These are phyloP conservation scores for Thecaphora thlaspeos DNA, from an alignment of 1,284 basidiomycete genomes.

Conservation along the genomic window DNA sequence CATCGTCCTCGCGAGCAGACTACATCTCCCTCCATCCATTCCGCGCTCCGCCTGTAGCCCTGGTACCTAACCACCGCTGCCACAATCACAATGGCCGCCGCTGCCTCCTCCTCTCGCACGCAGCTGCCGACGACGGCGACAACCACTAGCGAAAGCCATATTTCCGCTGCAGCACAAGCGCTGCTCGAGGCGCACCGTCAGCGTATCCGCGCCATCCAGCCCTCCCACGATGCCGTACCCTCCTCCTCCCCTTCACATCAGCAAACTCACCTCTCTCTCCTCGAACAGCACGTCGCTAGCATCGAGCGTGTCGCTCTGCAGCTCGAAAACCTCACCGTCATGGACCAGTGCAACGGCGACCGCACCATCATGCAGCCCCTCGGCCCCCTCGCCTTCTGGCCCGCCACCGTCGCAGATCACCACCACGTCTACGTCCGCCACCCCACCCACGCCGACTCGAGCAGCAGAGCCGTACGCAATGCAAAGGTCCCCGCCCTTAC, in stretches of 20 bases:
- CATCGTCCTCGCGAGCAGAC: no score
- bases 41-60: no score
- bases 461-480: slow-evolving; percentile 3
- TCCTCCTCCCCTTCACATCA: neutral
- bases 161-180: slow-evolving; percentile 31
- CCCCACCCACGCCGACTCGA: slow-evolving; percentile 5
- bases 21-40: no score
- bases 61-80: no score
- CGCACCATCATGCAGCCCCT: slow-evolving; percentile 15
- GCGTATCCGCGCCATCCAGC: slow-evolving; percentile 7
- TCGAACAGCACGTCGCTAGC: slow-evolving; percentile 10
- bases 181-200: slow-evolving; percentile 24
- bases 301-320: slow-evolving; percentile 23
- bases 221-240: neutral
- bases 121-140: no score
- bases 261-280: slow-evolving; percentile 1
- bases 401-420: slow-evolving; percentile 8
- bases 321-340: slow-evolving; percentile 21
- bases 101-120: neutral
- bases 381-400: slow-evolving; percentile 25
- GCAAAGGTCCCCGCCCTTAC: slow-evolving; percentile 17
- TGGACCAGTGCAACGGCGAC: slow-evolving; percentile 4
- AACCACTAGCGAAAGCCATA: slow-evolving; percentile 9
- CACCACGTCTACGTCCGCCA: slow-evolving; percentile 14
- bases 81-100: no score